A percentile compares a stretch with the other conserved stretches of the same genome.
Conservation (phyloP, 129 eudicot genomes). For the Arctium lappa region DNA sequence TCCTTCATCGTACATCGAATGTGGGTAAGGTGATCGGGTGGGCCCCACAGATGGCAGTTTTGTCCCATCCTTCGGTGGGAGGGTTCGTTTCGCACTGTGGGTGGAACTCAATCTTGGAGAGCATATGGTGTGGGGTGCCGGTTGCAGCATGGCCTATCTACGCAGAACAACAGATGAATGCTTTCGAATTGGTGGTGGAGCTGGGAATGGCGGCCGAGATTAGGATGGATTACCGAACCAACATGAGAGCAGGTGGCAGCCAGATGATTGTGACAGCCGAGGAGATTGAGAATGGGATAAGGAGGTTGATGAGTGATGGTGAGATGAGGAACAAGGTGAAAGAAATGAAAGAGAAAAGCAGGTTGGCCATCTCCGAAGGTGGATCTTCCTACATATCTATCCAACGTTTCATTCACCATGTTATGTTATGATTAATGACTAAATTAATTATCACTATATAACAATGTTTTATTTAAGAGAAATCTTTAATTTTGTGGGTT, state of each 20-base stretch:
- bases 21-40: conserved; percentile 31
- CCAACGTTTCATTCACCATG: conserved; percentile 15
- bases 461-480: too few species aligned
- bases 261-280: conserved; percentile 20
- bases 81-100: conserved; percentile 46
- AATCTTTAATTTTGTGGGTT: too few species aligned
- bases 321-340: conserved; percentile 28
- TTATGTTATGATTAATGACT: not conserved
- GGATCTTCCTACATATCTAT: conserved; percentile 37
- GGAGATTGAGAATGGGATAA: conserved; percentile 20
- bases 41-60: conserved; percentile 41
- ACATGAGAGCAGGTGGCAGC: not conserved
- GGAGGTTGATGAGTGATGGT: conserved; percentile 5
- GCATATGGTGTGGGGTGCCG: conserved; percentile 34
- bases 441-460: too few species aligned
- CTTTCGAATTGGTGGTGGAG: conserved; percentile 33
- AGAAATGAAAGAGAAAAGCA: conserved; percentile 38
- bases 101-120: conserved; percentile 37
- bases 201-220: conserved; percentile 30
- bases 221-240: conserved; percentile 10
- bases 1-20: conserved; percentile 14
- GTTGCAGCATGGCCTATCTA: conserved; percentile 44
- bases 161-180: conserved; percentile 40
- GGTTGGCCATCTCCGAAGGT: conserved; percentile 29
- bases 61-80: conserved; percentile 26